These are phyloP conservation scores for Chlamydomonas applanata DNA, from an alignment of 139 green algal genomes.

Conservation along the genomic window DNA sequence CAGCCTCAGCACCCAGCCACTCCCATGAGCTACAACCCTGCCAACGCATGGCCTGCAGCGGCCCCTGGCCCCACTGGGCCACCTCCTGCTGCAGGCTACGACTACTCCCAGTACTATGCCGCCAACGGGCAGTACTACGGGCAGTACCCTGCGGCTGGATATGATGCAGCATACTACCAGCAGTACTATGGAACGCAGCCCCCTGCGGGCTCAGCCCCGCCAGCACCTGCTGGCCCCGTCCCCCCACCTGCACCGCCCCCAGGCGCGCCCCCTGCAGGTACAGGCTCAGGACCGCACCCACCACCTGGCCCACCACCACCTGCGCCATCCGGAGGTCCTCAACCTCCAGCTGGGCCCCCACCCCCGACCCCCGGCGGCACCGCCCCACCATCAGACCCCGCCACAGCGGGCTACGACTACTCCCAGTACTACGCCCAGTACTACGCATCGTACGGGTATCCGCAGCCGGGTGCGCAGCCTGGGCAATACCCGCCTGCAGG, in stretches of 20 bases:
- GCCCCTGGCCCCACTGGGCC: background rate
- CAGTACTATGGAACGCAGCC: conserved; percentile 4
- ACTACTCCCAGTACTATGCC: conserved; percentile 2
- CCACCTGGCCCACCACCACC: background rate
- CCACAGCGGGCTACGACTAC: background rate
- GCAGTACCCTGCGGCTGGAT: background rate
- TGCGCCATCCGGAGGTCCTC: background rate
- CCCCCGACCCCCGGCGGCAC: background rate
- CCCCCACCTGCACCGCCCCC: background rate
- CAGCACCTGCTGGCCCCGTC: background rate
- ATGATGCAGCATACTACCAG: conserved; percentile 5
- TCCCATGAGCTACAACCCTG: no score
- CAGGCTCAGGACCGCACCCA: no score
- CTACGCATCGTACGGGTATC: no score
- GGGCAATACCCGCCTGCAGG: background rate
- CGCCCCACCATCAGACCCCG: background rate
- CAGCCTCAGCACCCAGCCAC: no score
- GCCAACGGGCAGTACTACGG: background rate
- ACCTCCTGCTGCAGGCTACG: background rate
- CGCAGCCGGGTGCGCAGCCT: no score
- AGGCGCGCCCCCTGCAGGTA: background rate
- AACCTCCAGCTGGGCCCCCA: background rate
- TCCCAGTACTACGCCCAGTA: no score
- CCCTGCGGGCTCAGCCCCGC: background rate
- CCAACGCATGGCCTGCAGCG: background rate